phyloP scores from a whole-genome alignment of 768 basidiomycete genomes.

The Lentinula sp. region DNA sequence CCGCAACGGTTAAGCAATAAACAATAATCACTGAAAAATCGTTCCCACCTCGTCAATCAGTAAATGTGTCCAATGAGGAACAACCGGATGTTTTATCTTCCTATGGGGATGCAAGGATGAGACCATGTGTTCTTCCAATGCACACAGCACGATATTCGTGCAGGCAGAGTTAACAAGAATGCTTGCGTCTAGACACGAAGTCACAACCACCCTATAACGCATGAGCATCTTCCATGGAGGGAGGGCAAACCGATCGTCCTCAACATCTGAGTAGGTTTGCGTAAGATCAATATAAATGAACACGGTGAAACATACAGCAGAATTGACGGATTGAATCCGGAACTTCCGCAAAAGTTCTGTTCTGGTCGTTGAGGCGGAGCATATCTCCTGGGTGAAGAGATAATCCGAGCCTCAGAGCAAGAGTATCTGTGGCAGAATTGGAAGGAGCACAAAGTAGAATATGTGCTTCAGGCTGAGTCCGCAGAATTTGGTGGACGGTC shows the following conservation, averaged over 20 bases:
- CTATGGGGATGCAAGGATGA: slow-evolving; percentile 32
- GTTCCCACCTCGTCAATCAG: slow-evolving; percentile 40
- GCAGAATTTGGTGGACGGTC: slow-evolving; percentile 42
- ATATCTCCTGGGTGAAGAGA: slow-evolving; percentile 35
- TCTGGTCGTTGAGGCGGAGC: slow-evolving; percentile 41
- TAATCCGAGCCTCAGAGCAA: slow-evolving; percentile 32
- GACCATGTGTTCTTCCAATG: slow-evolving; percentile 32
- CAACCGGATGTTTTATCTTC: slow-evolving; percentile 16
- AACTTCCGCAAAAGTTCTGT: slow-evolving; percentile 45
- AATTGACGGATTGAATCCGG: slow-evolving; percentile 37
- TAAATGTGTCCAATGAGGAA: slow-evolving; percentile 47
- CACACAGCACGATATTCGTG: slow-evolving; percentile 33
- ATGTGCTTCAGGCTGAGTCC: slow-evolving; percentile 37
- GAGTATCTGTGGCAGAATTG: slow-evolving; percentile 44
- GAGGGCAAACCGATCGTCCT: slow-evolving; percentile 37
- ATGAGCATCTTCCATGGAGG: slow-evolving; percentile 41
- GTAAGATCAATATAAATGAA: background rate
- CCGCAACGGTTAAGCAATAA: background rate
- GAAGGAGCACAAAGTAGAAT: slow-evolving; percentile 48
- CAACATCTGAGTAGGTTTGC: slow-evolving; percentile 26
- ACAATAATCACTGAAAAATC: background rate
- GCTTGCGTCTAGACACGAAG: slow-evolving; percentile 39
- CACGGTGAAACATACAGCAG: slow-evolving; percentile 30
- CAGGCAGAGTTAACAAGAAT: slow-evolving; percentile 39
- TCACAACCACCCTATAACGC: slow-evolving; percentile 39